Conservation (phyloP, 306 rosid species). For the Ammopiptanthus mongolicus region DNA sequence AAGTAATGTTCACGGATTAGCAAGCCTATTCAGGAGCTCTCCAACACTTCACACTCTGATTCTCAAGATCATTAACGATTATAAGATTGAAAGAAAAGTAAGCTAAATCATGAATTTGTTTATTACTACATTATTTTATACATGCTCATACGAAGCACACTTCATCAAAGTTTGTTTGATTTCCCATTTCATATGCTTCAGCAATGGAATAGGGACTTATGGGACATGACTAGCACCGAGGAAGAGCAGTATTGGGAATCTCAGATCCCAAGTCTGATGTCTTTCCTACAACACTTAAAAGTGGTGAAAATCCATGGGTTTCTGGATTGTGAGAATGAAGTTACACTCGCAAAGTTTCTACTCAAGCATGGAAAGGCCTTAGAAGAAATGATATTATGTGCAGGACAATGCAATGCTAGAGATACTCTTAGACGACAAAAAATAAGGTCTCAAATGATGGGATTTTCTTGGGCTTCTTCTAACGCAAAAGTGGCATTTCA, state of each 20-base stretch:
- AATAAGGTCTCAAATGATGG: slow-evolving; percentile 67
- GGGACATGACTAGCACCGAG: slow-evolving; percentile 51
- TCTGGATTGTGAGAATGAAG: slow-evolving; percentile 71
- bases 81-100: slow-evolving; percentile 55
- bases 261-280: slow-evolving; percentile 37
- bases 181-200: neutral
- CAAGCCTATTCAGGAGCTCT: slow-evolving; percentile 58
- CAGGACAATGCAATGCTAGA: slow-evolving; percentile 41
- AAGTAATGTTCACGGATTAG: slow-evolving; percentile 53
- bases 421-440: slow-evolving; percentile 58
- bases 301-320: slow-evolving; percentile 62
- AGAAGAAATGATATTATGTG: slow-evolving; percentile 48
- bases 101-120: neutral
- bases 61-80: slow-evolving; percentile 48
- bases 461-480: slow-evolving; percentile 77
- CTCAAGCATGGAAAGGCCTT: slow-evolving; percentile 68
- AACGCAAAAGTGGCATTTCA: slow-evolving; percentile 62
- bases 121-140: neutral
- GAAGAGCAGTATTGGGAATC: slow-evolving; percentile 82
- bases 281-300: slow-evolving; percentile 59
- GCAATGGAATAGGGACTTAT: slow-evolving; percentile 75
- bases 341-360: slow-evolving; percentile 62
- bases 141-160: neutral
- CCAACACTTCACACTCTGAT: slow-evolving; percentile 50
- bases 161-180: slow-evolving; percentile 9